Evolutionary conservation across 768 basidiomycete genomes (phyloP), one percentile per base, ranked within the genome.

Genomic region (Tylopilus cervinicoccineus): DNA sequence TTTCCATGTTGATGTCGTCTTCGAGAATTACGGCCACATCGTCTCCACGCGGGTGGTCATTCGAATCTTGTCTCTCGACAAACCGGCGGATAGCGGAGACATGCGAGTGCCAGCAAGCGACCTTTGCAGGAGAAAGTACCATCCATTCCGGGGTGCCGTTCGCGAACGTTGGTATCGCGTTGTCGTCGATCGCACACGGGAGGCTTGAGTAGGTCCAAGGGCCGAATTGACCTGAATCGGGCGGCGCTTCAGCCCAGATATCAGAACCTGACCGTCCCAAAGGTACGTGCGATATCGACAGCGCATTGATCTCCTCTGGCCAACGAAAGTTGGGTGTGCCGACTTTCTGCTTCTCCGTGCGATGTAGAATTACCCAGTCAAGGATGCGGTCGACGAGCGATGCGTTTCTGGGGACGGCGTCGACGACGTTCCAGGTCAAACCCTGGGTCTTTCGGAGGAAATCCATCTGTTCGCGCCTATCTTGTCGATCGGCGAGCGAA

Each of bases 1-100:
- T 70, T 66, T 90, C 88, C 78, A 88, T 82, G 59, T 90, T 84
- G 10, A 90, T 69, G 53, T 90, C 88, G 59, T 89, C 88, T 64
- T 89, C 88, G 7, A 88, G 69, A n/a, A 89, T 72, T 9, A 88
- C 48, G 0, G 73, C 70, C 2, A 76, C 69, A 10, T 71, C 71
- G 47, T 69, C 56, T 4, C 40, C 43, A 14, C 38, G 60, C 38
- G 24, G 41, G n/a, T 8, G 33, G 10, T 20, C 48, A 11, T 19
- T 20, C 29, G n/a, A 50, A 39, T 47, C 60, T 44, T 49, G 70
- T 68, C 37, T 65, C 10, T 61, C 56, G 12, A 70, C 60, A 28
- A 84, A 70, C 4, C 51, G 66, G 19, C 70, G 74, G 26, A 88
- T 75, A 29, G 75, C 70, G 26, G 68, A 72, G 11, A 81, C 51